Percentiles rank a stretch among this genome's conserved stretches.
phyloP scores from a whole-genome alignment of 2,329 filamentous ascomycete genomes.

The Colletotrichum endophyticum region DNA sequence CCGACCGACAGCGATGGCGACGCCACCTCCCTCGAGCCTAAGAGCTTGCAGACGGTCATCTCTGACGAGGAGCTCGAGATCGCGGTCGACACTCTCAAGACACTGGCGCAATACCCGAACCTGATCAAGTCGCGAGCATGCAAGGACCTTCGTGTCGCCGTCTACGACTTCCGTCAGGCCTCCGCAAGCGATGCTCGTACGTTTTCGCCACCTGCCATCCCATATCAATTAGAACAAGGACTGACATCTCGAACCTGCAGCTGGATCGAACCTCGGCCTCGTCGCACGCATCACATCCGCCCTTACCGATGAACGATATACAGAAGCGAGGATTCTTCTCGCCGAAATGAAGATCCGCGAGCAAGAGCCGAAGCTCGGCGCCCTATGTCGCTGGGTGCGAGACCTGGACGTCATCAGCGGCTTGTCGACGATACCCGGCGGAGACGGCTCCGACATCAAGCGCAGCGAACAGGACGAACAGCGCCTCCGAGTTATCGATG shows the following conservation, averaged over 20 bases:
- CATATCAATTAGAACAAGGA: background rate
- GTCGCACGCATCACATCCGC: conserved; percentile 71
- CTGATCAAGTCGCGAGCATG: conserved; percentile 73
- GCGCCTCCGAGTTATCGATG: conserved; percentile 65
- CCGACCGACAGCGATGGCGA: conserved; percentile 30
- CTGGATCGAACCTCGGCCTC: conserved; percentile 52
- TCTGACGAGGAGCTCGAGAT: conserved; percentile 71
- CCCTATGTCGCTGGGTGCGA: conserved; percentile 74
- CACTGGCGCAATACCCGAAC: conserved; percentile 61
- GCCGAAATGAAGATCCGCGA: conserved; percentile 73
- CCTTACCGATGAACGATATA: conserved; percentile 67
- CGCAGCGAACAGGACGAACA: conserved; percentile 55
- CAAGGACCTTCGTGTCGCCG: conserved; percentile 68
- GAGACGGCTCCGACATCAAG: conserved; percentile 31
- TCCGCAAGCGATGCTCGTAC: conserved; percentile 65
- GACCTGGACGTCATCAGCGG: conserved; percentile 74
- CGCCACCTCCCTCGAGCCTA: conserved; percentile 44
- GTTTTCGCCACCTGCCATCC: background rate
- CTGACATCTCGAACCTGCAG: background rate
- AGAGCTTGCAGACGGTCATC: conserved; percentile 57
- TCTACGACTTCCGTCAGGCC: conserved; percentile 72
- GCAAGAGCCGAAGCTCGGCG: conserved; percentile 70
- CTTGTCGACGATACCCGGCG: conserved; percentile 59
- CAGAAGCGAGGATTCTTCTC: conserved; percentile 68
- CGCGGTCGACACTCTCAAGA: conserved; percentile 66